Percentiles rank a stretch among this genome's conserved stretches.
Conservation (phyloP, 106 monocot genomes). For the Dactylorhiza incarnata region DNA sequence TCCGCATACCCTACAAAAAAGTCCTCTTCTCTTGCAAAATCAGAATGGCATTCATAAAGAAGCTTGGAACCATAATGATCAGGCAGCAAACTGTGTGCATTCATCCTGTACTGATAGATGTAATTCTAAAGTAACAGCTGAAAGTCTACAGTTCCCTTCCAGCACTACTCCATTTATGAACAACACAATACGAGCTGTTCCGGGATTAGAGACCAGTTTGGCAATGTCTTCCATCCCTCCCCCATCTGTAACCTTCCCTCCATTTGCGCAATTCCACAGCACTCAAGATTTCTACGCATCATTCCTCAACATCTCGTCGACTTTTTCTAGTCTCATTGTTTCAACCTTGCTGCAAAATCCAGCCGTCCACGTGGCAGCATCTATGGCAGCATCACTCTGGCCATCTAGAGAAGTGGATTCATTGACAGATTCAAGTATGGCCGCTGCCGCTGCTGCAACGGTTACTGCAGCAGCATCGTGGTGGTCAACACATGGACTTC, state of each 20-base stretch:
- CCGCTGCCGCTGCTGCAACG: slow-evolving; percentile 67
- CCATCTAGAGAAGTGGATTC: slow-evolving; percentile 26
- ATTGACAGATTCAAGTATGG: slow-evolving; percentile 32
- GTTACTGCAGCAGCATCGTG: slow-evolving; percentile 91
- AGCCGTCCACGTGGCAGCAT: slow-evolving; percentile 71
- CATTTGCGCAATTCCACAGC: slow-evolving; percentile 19
- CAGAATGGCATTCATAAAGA: not conserved
- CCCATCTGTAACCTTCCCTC: slow-evolving; percentile 11
- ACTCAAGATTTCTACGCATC: slow-evolving; percentile 39
- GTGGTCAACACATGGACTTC: slow-evolving; percentile 76
- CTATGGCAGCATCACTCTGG: slow-evolving; percentile 73
- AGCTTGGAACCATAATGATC: not conserved
- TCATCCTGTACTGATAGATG: slow-evolving; percentile 6
- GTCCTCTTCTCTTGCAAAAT: not conserved
- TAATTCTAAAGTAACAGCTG: slow-evolving; percentile 4
- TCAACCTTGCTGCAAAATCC: slow-evolving; percentile 77
- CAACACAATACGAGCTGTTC: slow-evolving; percentile 14
- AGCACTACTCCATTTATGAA: slow-evolving; percentile 14
- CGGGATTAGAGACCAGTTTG: slow-evolving; percentile 12
- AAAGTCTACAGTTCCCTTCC: slow-evolving; percentile 9
- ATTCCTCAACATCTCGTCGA: slow-evolving; percentile 45
- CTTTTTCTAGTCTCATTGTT: slow-evolving; percentile 57
- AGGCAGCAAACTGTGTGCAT: not conserved
- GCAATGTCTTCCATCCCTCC: slow-evolving; percentile 24
- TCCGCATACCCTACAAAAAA: not conserved